Percentiles rank a stretch among this genome's conserved stretches.
phyloP scores from a whole-genome alignment of 1,284 basidiomycete genomes.

The Nidula niveotomentosa region DNA sequence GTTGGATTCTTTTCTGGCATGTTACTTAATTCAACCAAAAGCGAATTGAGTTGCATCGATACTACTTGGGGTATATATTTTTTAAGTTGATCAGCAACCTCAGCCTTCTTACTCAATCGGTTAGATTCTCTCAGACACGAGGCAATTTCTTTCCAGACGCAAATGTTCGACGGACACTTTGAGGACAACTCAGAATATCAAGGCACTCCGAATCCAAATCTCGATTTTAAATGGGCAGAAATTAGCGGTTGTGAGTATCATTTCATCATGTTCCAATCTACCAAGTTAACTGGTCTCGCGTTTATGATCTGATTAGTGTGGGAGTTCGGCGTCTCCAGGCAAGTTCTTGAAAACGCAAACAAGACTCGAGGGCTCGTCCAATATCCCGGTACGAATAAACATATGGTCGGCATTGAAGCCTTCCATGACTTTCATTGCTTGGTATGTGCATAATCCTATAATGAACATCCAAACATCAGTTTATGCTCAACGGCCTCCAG shows the following conservation, averaged over 20 bases:
- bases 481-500: background rate
- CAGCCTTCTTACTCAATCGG: no score
- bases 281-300: background rate
- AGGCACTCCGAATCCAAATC: background rate
- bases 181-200: background rate
- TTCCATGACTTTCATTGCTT: background rate
- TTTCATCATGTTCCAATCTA: background rate
- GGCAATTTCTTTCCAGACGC: background rate
- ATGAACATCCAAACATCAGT: background rate
- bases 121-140: background rate
- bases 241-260: background rate
- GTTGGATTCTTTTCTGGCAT: no score
- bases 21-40: no score
- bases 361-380: background rate
- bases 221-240: background rate
- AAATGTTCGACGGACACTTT: background rate
- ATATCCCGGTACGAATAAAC: background rate
- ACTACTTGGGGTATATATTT: no score
- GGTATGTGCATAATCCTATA: background rate
- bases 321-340: background rate
- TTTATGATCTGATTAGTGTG: background rate
- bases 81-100: no score
- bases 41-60: no score
- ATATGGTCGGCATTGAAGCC: background rate
- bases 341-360: background rate